Base-by-base conservation (phyloP, 257 asterid genomes). In the Vinca minor region DNA sequence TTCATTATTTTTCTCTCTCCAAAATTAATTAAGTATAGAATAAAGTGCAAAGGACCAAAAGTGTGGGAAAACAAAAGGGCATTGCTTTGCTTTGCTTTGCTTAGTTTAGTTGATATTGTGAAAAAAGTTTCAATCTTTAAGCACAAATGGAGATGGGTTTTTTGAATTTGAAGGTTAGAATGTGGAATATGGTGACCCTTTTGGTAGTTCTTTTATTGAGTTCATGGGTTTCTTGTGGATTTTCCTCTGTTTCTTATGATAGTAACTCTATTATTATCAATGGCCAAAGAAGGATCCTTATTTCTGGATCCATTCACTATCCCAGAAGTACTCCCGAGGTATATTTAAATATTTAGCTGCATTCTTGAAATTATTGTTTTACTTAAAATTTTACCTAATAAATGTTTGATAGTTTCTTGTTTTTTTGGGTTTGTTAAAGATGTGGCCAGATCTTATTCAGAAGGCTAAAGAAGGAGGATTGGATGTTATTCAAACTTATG, bases 391-490 rank as follows among this genome's bases (percentile, higher is more conserved):
- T 53, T 12, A 12, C n/a, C 65, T n/a, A 32, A 26, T 32, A 26
- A n/a, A n/a, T n/a, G n/a, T n/a, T n/a, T n/a, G n/a, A 35, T 1
- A 71, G 65, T 59, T n/a, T 62, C 8, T 4, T 52, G 42, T 68
- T 44, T 29, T n/a, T n/a, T 63, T 69, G 77, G 85, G 65, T 71
- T n/a, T 69, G 31, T 63, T 47, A 53, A 63, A 92, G 98, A 89
- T 92, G 96, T 92, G 98, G 98, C 95, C 96, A 72, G 95, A 84
- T 85, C 95, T 92, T 82, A 87, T 92, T 73, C 82, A 82, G 79
- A 92, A 82, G 80, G 98, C 98, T 25, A 92, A 89, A 80, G 95
- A 89, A 71, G 98, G 96, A 42, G 98, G 98, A 7, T 34, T 89
- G 50, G 98, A 89, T 87, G 95, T 89, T 73, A 89, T 92, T 72